phyloP scores from a whole-genome alignment of 306 rosid species.

The Medicago lupulina region DNA sequence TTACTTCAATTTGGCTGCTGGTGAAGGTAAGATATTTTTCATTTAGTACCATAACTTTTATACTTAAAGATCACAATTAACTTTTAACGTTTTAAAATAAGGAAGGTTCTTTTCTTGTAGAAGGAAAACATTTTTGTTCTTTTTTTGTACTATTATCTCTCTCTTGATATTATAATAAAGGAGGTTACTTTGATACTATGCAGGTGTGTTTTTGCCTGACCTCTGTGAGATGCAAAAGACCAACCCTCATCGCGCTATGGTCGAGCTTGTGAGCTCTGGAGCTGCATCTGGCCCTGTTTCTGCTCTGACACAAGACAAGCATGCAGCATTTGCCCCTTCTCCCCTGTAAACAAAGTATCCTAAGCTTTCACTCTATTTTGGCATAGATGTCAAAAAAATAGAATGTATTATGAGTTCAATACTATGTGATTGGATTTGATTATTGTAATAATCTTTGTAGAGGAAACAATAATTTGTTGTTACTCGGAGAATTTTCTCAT shows the following conservation, averaged over 20 bases:
- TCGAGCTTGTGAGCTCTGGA: constrained; percentile 69
- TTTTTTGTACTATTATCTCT: background rate
- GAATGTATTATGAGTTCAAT: background rate
- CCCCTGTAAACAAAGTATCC: constrained; percentile 37
- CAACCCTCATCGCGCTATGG: constrained; percentile 75
- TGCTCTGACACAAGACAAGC: constrained; percentile 18
- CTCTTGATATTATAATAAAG: background rate
- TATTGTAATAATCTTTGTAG: constrained; percentile 23
- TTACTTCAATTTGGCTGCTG: constrained; percentile 81
- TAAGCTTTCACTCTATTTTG: background rate
- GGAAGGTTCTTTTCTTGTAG: background rate
- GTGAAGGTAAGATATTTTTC: constrained; percentile 58
- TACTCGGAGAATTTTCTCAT: background rate
- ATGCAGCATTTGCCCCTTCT: constrained; percentile 44
- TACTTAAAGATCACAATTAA: no score
- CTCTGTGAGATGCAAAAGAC: constrained; percentile 60
- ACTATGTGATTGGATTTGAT: constrained; percentile 19
- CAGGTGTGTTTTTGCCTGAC: constrained; percentile 77
- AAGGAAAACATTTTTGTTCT: background rate
- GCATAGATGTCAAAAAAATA: background rate
- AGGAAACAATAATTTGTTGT: constrained; percentile 24
- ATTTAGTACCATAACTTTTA: background rate
- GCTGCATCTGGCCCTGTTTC: constrained; percentile 63
- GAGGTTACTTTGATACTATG: constrained; percentile 27
- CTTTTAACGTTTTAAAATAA: background rate